Conservation (phyloP, 805 yeast species). For the Zygoascus biomembranicola region DNA sequence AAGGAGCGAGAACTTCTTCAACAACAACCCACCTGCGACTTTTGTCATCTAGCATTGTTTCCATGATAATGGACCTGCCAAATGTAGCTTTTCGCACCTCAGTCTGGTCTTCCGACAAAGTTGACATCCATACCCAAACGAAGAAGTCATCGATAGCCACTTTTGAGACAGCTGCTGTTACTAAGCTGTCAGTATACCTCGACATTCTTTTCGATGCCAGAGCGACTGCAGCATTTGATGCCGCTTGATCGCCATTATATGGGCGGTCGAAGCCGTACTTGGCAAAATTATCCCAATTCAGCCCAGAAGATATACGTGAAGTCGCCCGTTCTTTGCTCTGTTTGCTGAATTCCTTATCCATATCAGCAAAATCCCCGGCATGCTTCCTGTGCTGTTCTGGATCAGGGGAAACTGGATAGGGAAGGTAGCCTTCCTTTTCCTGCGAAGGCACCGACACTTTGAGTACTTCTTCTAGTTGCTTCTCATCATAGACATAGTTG, state of each 20-base stretch:
- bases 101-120: constrained; percentile 67
- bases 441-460: constrained; percentile 19
- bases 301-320: not conserved
- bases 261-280: constrained; percentile 8
- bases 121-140: constrained; percentile 86
- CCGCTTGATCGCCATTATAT: not conserved
- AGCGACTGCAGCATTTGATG: not conserved
- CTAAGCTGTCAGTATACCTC: constrained; percentile 16
- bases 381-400: not conserved
- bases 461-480: constrained; percentile 23
- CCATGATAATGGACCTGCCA: constrained; percentile 76
- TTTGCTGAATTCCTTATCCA: not conserved
- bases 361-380: not conserved
- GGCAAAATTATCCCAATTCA: constrained; percentile 10
- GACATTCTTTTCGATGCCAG: constrained; percentile 1
- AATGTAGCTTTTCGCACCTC: constrained; percentile 54
- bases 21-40: constrained; percentile 25
- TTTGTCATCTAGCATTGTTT: constrained; percentile 59
- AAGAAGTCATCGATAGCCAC: constrained; percentile 78
- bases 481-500: constrained; percentile 25
- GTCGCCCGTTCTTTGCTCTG: not conserved
- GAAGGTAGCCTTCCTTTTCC: constrained; percentile 20
- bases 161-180: constrained; percentile 43
- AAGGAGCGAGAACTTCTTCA: constrained; percentile 22
- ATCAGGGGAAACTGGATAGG: constrained; percentile 28